phyloP scores from a whole-genome alignment of 768 basidiomycete genomes.

The Glaciozyma martinii region DNA sequence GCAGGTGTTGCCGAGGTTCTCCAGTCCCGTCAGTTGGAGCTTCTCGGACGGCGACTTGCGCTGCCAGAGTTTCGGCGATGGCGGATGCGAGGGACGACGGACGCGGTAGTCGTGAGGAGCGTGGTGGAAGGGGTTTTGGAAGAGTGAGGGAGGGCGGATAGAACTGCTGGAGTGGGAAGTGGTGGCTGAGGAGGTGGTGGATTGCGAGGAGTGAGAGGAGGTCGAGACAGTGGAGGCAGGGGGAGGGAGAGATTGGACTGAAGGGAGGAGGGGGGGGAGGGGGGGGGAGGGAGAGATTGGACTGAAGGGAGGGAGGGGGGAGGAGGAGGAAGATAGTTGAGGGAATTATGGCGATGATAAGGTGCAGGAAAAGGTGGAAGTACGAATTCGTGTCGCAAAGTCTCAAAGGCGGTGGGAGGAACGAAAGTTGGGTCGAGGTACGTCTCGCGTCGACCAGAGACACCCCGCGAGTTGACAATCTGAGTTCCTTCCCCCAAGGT shows the following conservation, averaged over 20 bases:
- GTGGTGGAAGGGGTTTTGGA: neutral
- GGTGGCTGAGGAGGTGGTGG: no score
- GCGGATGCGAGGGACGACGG: neutral
- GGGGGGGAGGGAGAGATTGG: no score
- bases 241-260: neutral
- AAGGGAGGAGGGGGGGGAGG: neutral
- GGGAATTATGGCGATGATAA: neutral
- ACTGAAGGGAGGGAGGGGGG: no score
- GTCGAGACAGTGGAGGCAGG: no score
- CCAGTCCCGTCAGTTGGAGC: constrained; percentile 53
- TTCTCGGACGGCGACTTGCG: neutral
- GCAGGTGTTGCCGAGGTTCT: constrained; percentile 85
- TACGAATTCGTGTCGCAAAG: no score
- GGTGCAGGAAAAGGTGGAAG: neutral
- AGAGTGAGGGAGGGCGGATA: neutral
- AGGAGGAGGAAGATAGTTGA: neutral
- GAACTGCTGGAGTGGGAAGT: no score
- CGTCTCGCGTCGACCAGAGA: neutral
- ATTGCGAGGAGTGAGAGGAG: no score
- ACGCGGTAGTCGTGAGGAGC: neutral
- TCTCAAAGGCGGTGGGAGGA: neutral
- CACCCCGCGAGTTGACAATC: neutral
- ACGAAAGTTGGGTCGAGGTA: neutral
- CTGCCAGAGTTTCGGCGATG: neutral
- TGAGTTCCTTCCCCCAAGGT: neutral